phyloP scores from a whole-genome alignment of 225 moss, liverwort and hornwort genomes.

The Takakia lepidozioides region DNA sequence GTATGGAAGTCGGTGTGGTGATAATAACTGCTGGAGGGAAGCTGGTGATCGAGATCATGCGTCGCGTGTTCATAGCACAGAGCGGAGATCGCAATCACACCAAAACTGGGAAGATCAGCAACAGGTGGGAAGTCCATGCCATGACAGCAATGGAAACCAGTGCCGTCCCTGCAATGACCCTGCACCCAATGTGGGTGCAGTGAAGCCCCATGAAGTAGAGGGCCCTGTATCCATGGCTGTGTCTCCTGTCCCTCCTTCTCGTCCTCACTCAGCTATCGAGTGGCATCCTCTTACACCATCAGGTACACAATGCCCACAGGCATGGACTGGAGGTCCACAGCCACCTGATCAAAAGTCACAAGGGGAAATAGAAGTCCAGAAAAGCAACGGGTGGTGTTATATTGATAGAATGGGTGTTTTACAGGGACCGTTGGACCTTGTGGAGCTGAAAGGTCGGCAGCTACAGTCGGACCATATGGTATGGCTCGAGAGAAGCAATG shows the following conservation, averaged over 20 bases:
- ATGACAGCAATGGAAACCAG: not conserved
- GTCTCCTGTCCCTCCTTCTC: conserved; percentile 14
- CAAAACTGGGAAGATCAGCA: conserved; percentile 13
- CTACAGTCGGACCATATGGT: conserved; percentile 35
- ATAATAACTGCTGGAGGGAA: conserved; percentile 24
- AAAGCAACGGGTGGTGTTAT: conserved; percentile 27
- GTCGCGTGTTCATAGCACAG: conserved; percentile 8
- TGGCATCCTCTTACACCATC: not conserved
- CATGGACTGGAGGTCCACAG: conserved; percentile 16
- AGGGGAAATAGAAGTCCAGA: conserved; percentile 12
- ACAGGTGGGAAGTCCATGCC: conserved; percentile 14
- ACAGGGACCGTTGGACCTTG: conserved; percentile 34
- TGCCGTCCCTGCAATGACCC: conserved; percentile 6
- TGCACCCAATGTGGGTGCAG: conserved; percentile 14
- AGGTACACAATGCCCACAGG: conserved; percentile 24
- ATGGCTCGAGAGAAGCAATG: conserved; percentile 32
- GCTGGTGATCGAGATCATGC: conserved; percentile 9
- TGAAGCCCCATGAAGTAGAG: conserved; percentile 17
- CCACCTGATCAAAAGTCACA: conserved; percentile 15
- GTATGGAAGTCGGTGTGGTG: conserved; percentile 23
- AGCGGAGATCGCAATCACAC: conserved; percentile 10
- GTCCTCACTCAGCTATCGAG: conserved; percentile 10
- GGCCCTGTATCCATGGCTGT: conserved; percentile 6
- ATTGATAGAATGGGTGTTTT: conserved; percentile 23
- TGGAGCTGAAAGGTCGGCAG: conserved; percentile 29